These are phyloP conservation scores for Scedosporium dehoogii DNA, from an alignment of 2,329 filamentous ascomycete genomes.

Conservation along the genomic window DNA sequence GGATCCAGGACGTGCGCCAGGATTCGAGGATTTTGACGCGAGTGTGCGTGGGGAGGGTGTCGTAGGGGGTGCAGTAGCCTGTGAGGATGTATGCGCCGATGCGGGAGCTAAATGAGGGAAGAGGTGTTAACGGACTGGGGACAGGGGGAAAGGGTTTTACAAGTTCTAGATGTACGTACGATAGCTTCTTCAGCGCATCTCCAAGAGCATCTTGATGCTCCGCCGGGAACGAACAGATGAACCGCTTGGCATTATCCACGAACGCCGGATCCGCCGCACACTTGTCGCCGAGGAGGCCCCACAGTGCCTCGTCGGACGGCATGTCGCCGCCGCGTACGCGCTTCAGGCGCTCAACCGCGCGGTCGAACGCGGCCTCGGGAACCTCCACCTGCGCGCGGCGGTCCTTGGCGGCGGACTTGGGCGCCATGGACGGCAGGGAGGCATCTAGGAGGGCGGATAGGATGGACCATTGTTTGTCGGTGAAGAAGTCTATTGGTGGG, in stretches of 20 bases:
- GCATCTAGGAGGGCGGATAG: constrained; percentile 46
- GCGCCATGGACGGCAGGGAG: constrained; percentile 48
- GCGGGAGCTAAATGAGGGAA: constrained; percentile 36
- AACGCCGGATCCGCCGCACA: constrained; percentile 44
- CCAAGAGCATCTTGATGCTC: constrained; percentile 25
- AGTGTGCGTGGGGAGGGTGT: constrained; percentile 47
- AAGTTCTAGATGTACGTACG: too few relatives aligned
- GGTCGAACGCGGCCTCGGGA: constrained; percentile 38
- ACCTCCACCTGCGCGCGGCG: constrained; percentile 32
- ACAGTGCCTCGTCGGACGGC: constrained; percentile 32
- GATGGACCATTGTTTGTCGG: constrained; percentile 41
- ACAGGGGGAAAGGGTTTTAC: too few relatives aligned
- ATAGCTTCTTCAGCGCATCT: constrained; percentile 27
- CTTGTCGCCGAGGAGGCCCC: constrained; percentile 42
- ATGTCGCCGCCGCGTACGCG: constrained; percentile 22
- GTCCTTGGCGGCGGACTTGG: constrained; percentile 22
- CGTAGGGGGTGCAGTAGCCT: constrained; percentile 53
- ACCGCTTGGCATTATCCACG: constrained; percentile 34
- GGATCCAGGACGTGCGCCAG: constrained; percentile 51
- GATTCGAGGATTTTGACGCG: constrained; percentile 52
- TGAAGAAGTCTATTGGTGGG: constrained; percentile 27
- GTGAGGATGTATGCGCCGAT: constrained; percentile 56
- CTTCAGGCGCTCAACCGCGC: constrained; percentile 28
- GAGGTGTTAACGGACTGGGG: constrained; percentile 1
- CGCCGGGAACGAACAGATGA: constrained; percentile 25